Evolutionary conservation across 1,139 yeast genomes (phyloP).

Genomic region (Debaryomyces subglobosus): DNA sequence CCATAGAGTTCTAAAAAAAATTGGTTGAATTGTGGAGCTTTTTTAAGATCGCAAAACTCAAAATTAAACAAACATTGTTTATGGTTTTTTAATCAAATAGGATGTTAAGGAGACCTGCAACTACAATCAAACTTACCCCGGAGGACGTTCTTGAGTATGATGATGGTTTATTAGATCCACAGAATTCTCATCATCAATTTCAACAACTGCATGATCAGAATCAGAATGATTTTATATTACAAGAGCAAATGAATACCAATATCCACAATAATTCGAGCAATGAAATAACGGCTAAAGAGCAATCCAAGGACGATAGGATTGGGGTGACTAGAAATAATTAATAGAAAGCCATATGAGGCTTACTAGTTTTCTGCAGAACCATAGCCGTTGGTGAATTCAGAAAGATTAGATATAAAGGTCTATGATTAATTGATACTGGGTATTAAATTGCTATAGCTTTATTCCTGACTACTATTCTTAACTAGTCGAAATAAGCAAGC

Average conservation of each 20-base stretch:
- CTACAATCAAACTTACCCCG: conserved; percentile 64
- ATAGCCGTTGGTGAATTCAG: background rate
- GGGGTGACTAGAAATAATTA: conserved; percentile 18
- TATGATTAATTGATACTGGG: background rate
- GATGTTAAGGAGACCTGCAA: conserved; percentile 68
- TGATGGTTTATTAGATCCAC: conserved; percentile 31
- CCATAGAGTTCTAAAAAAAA: background rate
- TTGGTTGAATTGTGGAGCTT: background rate
- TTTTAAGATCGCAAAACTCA: background rate
- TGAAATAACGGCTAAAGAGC: conserved; percentile 15
- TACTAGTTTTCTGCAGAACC: background rate
- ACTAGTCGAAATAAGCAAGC: background rate
- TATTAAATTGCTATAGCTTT: background rate
- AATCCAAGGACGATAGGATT: conserved; percentile 22
- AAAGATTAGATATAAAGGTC: background rate
- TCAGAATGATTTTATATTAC: conserved; percentile 13
- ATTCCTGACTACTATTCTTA: background rate
- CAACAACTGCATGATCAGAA: conserved; percentile 10
- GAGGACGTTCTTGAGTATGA: conserved; percentile 68
- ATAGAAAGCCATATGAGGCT: background rate
- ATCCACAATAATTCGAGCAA: conserved; percentile 6
- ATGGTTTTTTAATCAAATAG: background rate
- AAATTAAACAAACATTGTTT: background rate
- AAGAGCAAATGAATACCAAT: conserved; percentile 19
- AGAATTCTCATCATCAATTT: conserved; percentile 8